phyloP scores from a whole-genome alignment of 164 flowering plant species.

The Magnolia officinalis region DNA sequence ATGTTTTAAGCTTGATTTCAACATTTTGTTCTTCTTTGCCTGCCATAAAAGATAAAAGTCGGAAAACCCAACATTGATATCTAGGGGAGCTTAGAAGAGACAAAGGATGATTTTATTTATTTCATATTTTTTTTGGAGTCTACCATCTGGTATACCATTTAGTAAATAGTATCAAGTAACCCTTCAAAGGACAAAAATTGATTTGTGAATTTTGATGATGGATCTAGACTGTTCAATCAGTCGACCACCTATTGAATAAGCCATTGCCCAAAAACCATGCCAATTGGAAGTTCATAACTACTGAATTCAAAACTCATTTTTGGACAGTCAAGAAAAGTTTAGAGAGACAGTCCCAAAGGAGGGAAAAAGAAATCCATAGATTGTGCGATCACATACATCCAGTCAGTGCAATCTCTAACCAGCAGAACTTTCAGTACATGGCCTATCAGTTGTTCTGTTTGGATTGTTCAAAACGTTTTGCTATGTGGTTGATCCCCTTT shows the following conservation, averaged over 20 bases:
- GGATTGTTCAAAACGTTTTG: neutral
- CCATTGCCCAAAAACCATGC: neutral
- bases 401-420: neutral
- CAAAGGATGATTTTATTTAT: neutral
- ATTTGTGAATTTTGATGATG: neutral
- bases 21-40: slow-evolving; percentile 64
- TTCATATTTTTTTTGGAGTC: neutral
- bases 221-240: neutral
- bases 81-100: neutral
- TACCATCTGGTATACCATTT: neutral
- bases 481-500: neutral
- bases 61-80: neutral
- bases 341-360: neutral
- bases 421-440: neutral
- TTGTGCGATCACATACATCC: no score
- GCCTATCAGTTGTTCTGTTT: neutral
- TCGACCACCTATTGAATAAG: neutral
- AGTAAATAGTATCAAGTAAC: neutral
- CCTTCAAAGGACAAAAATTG: neutral
- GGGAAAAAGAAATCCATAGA: neutral
- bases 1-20: slow-evolving; percentile 64
- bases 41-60: slow-evolving; percentile 23
- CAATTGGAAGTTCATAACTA: neutral
- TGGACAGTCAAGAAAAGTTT: neutral
- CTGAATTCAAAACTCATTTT: neutral